Conservation (phyloP, 306 rosid genomes). For the Glycine soja region DNA sequence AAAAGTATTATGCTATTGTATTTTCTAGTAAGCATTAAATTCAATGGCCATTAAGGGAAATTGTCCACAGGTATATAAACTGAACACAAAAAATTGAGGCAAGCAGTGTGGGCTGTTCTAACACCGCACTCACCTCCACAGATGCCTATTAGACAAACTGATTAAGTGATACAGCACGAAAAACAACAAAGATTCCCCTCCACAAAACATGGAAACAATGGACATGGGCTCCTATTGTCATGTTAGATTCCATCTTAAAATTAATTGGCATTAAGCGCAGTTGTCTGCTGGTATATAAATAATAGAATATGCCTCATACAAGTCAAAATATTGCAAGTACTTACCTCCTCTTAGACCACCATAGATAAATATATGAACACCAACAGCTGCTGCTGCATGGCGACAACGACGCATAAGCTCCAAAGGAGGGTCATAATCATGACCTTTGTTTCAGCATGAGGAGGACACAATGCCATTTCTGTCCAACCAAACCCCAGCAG, state of each 20-base stretch:
- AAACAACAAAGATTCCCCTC: not conserved
- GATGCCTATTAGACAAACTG: not conserved
- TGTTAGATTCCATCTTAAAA: too few species aligned
- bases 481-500: conserved; percentile 99
- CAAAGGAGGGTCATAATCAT: conserved; percentile 78
- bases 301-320: conserved; percentile 24
- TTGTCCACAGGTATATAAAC: not conserved
- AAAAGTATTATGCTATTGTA: too few species aligned
- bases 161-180: not conserved
- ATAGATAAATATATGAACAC: conserved; percentile 76
- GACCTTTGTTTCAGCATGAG: conserved; percentile 77
- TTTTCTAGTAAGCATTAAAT: not conserved
- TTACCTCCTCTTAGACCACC: conserved; percentile 99
- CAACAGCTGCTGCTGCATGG: conserved; percentile 96
- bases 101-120: not conserved
- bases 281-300: not conserved
- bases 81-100: not conserved
- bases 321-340: conserved; percentile 39
- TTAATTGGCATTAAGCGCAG: not conserved
- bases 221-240: not conserved
- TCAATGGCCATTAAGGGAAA: not conserved
- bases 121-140: not conserved
- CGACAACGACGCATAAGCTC: conserved; percentile 99
- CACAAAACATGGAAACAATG: not conserved
- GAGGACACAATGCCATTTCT: conserved; percentile 93